Evolutionary conservation across 2,329 filamentous ascomycete species (phyloP), one percentile per base, ranked within the genome.

Genomic region (Cyphellophora europaea): DNA sequence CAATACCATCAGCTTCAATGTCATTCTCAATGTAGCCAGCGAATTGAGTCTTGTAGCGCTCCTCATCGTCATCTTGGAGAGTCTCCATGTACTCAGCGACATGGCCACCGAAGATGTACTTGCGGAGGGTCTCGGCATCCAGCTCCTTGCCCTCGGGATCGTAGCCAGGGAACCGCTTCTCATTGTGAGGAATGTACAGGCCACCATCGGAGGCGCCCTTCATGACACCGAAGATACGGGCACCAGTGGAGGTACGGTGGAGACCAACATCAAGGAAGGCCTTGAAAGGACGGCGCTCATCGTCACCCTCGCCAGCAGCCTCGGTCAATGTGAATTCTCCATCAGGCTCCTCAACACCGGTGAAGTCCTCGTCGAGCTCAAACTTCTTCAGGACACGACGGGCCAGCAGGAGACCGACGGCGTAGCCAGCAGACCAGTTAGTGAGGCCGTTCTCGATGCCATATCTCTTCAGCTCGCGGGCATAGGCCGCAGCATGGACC

Each of bases 21-120:
- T 94, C 91, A 61, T 93, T 86, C 51, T 98, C 89, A 53, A 94
- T 82, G 78, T 98, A 98, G 71, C 91, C 82, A 66, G 79, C 74
- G 82, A 98, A 98, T 76, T 98, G 91, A 56, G 77, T 79, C 77
- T 89, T 89, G 85, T 86, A 98, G 64, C 91, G 88, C 79, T 98
- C 91, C 83, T 98, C 91, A 62, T 98, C 91, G 63, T 98, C 91
- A 58, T 98, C 91, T 69, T 91, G 91, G 50, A 98, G 84, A 41
- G 82, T 91, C 82, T 98, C 91, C 91, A 98, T 98, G 81, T 98
- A 98, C 79, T 98, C 91, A 54, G 89, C 88, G 50, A 98, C 85
- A 79, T 98, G 91, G 45, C 91, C 89, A 61, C 77, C 91, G 68
- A 85, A 89, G 77, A 98, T 98, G 82, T 98, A 98, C 76, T 88